Conservation (phyloP, 2,329 filamentous ascomycete species). For the Blastomyces gilchristii region DNA sequence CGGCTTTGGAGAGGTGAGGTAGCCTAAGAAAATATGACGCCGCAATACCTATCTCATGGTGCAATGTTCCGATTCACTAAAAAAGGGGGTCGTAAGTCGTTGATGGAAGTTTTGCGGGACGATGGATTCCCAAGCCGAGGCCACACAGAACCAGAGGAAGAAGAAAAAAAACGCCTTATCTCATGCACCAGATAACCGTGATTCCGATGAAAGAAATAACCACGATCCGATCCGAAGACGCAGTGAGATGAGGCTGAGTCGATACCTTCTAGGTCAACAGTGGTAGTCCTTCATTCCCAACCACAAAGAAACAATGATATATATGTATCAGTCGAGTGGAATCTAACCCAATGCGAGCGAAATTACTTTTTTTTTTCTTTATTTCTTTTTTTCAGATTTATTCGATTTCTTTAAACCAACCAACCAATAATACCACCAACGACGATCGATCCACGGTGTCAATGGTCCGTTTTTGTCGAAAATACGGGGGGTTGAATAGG, state of each 20-base stretch:
- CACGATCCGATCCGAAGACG: background rate
- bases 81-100: background rate
- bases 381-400: background rate
- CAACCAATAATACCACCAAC: background rate
- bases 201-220: background rate
- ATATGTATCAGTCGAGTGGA: background rate
- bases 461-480: background rate
- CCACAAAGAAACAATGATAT: background rate
- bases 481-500: background rate
- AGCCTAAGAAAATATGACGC: constrained; percentile 5
- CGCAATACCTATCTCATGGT: constrained; percentile 3
- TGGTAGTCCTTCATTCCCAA: background rate
- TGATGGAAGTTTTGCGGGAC: background rate
- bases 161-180: constrained; percentile 1
- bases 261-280: background rate
- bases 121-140: background rate
- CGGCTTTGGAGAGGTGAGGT: constrained; percentile 7
- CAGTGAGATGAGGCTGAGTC: background rate
- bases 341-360: background rate
- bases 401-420: background rate
- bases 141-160: background rate
- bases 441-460: constrained; percentile 1
- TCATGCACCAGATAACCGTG: constrained; percentile 2
- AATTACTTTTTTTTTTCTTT: background rate
- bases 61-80: background rate